These are phyloP conservation scores for Smittium mucronatum DNA, from an alignment of 371 early-diverging fungal genomes.

Conservation along the genomic window DNA sequence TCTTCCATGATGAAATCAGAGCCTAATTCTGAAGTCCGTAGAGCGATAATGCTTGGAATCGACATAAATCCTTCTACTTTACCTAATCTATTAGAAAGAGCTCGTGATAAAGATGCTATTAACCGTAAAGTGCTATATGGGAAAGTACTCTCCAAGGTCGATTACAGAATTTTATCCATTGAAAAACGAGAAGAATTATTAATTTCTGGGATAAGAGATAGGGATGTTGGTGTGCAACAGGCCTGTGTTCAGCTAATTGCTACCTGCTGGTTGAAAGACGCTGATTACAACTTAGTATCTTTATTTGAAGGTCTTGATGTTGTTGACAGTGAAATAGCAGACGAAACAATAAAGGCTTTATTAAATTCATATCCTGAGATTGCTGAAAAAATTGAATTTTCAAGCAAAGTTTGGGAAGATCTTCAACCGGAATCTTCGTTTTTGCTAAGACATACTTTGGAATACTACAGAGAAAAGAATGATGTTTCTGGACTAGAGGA, in stretches of 20 bases:
- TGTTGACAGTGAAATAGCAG: conserved; percentile 50
- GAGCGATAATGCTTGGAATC: conserved; percentile 62
- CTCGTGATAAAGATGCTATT: conserved; percentile 49
- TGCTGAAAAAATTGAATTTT: conserved; percentile 36
- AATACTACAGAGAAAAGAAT: conserved; percentile 32
- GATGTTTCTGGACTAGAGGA: conserved; percentile 47
- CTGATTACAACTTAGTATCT: conserved; percentile 55
- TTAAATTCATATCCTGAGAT: conserved; percentile 52
- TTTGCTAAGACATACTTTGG: conserved; percentile 43
- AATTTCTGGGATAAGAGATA: conserved; percentile 49
- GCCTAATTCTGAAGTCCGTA: conserved; percentile 71
- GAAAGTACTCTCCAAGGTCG: conserved; percentile 55
- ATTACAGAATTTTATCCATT: conserved; percentile 52
- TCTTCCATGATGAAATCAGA: conserved; percentile 55
- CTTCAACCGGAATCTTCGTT: conserved; percentile 66
- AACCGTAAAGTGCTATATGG: conserved; percentile 33
- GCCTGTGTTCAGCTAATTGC: conserved; percentile 60
- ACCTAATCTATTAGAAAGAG: conserved; percentile 55
- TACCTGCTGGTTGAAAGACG: conserved; percentile 61
- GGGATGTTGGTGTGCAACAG: conserved; percentile 55
- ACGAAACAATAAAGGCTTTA: conserved; percentile 49
- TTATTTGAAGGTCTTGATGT: conserved; percentile 70
- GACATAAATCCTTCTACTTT: conserved; percentile 46
- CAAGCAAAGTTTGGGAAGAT: conserved; percentile 52
- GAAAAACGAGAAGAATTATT: conserved; percentile 55